Percentiles rank a stretch among this genome's conserved stretches.
Conservation (phyloP, 345 rosid species). For the Salix suchowensis region DNA sequence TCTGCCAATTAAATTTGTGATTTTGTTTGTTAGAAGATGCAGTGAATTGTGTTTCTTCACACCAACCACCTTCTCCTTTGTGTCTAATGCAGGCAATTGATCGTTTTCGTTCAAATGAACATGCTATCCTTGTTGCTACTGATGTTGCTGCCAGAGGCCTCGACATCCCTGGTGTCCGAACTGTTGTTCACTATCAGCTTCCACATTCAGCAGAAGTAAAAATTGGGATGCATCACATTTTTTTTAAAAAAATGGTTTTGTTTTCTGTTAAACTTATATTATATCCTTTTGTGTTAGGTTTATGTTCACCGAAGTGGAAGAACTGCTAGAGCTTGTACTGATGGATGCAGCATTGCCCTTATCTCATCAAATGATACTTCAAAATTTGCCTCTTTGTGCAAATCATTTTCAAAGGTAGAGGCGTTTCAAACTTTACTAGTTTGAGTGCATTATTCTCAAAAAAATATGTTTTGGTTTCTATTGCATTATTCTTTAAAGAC, state of each 20-base stretch:
- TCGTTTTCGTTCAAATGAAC: slow-evolving; percentile 73
- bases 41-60: neutral
- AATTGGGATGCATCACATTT: slow-evolving; percentile 4
- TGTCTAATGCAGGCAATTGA: slow-evolving; percentile 63
- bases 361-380: slow-evolving; percentile 71
- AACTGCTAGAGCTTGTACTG: slow-evolving; percentile 89
- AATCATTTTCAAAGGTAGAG: slow-evolving; percentile 79
- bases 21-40: neutral
- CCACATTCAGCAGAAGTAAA: slow-evolving; percentile 93
- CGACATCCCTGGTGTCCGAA: slow-evolving; percentile 90
- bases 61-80: neutral
- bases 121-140: slow-evolving; percentile 84
- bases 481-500: neutral
- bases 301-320: slow-evolving; percentile 98
- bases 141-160: slow-evolving; percentile 99
- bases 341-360: slow-evolving; percentile 93
- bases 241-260: neutral
- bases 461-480: neutral
- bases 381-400: slow-evolving; percentile 82
- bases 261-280: slow-evolving; percentile 2
- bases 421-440: neutral
- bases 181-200: slow-evolving; percentile 94
- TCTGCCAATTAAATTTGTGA: neutral
- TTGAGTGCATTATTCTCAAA: neutral
- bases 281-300: slow-evolving; percentile 41